Evolutionary conservation across 768 basidiomycete genomes (phyloP), one percentile per base, ranked within the genome.

Genomic region (Tulasnella sp.): DNA sequence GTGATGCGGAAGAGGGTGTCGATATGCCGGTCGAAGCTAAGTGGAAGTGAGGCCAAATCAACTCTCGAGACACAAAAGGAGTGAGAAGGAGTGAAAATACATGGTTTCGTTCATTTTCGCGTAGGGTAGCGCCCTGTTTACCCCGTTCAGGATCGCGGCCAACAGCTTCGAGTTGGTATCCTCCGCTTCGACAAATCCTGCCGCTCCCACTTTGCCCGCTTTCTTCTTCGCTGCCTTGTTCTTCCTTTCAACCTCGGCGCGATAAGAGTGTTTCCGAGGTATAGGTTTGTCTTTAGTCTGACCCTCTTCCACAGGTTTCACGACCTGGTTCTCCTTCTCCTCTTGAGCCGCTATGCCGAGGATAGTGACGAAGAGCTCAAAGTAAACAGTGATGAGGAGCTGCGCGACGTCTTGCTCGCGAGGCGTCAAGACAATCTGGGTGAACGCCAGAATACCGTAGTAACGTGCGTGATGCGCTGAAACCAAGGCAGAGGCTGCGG

Each of bases 1-100:
- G 94, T 95, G 77, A 99, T 94, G 62, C 89, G 85, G 85, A 98
- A 98, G 26, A 98, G 87, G 0, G 93, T 94, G 79, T 94, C 90
- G 77, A 97, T 90, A 76, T 98, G 95, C 70, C 88, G 86, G 75
- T 88, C 85, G 76, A 98, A 88, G 34, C 92, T 94, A 75, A 44
- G 7, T 26, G 37, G n/a, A 29, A 26, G 62, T 16, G 7, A 52
- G 35, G 66, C 14, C 64, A 62, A 67, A 22, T 40, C 35, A 40
- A 19, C 12, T 19, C 19, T 40, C 42, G n/a, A 2, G 37, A n/a
- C 35, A 62, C 63, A 16, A 12, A 26, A 5, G 35, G 14, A 72
- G 17, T 4, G 14, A n/a, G 26, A 39, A 63, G 62, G 39, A 39
- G 26, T 17, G 16, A 73, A 39, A 16, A 17, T 42, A 67, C 67